Evolutionary conservation across 306 rosid genomes (phyloP).

Genomic region (Quercus wislizeni): DNA sequence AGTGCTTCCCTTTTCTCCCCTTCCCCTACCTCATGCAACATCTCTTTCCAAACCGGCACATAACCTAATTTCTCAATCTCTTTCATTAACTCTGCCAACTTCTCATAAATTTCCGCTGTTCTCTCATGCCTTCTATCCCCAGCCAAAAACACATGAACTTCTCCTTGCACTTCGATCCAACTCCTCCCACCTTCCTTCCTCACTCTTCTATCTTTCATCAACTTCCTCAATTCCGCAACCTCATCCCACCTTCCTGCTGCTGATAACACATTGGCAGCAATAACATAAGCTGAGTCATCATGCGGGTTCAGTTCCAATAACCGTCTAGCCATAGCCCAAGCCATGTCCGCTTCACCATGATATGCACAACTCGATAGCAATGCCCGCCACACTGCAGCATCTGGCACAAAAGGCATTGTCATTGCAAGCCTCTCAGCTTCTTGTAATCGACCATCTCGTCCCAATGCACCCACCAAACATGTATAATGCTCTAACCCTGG

Average conservation of each 20-base stretch:
- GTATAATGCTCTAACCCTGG: constrained; percentile 84
- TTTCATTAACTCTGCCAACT: constrained; percentile 53
- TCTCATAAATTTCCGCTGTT: constrained; percentile 49
- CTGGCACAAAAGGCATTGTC: constrained; percentile 69
- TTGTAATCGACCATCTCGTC: constrained; percentile 63
- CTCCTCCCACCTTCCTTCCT: constrained; percentile 79
- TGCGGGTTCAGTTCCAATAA: constrained; percentile 60
- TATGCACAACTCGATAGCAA: constrained; percentile 60
- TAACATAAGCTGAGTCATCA: constrained; percentile 79
- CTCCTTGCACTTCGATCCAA: constrained; percentile 86
- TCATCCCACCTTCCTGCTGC: constrained; percentile 73
- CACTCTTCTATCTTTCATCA: constrained; percentile 64
- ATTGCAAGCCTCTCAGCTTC: constrained; percentile 62
- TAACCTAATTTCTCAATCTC: constrained; percentile 74
- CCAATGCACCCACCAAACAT: constrained; percentile 76
- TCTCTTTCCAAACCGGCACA: constrained; percentile 65
- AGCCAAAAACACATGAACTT: constrained; percentile 70
- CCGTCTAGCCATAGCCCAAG: constrained; percentile 58
- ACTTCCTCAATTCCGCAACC: constrained; percentile 76
- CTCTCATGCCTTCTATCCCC: constrained; percentile 76
- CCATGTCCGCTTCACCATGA: constrained; percentile 61
- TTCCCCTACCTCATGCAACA: constrained; percentile 64
- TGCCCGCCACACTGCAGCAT: constrained; percentile 90
- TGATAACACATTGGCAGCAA: constrained; percentile 67
- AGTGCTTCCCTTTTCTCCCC: constrained; percentile 68